Percentiles rank a stretch among this genome's conserved stretches.
Conservation (phyloP, 352 stramenopile species). For the Aphanomyces euteiches region DNA sequence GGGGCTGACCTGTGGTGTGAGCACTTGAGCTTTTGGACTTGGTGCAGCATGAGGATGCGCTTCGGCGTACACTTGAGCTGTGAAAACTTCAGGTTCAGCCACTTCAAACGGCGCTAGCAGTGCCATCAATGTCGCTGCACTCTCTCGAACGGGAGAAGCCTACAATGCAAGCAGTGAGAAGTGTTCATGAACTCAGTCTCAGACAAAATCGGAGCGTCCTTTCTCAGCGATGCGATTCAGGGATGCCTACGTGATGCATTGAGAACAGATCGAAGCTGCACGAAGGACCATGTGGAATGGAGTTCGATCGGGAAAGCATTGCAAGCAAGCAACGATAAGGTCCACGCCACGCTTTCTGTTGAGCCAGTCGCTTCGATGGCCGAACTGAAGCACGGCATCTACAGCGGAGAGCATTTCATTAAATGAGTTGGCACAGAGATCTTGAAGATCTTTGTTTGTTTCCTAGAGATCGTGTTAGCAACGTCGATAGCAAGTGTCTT, state of each 20-base stretch:
- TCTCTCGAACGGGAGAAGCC: slow-evolving; percentile 28
- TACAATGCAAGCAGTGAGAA: slow-evolving; percentile 17
- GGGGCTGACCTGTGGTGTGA: background rate
- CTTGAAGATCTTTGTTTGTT: slow-evolving; percentile 2
- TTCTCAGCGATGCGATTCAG: slow-evolving; percentile 3
- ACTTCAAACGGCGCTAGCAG: slow-evolving; percentile 6
- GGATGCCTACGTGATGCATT: background rate
- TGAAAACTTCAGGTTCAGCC: background rate
- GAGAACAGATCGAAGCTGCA: too few species aligned
- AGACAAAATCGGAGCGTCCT: slow-evolving; percentile 23
- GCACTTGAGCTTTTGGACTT: background rate
- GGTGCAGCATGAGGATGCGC: slow-evolving; percentile 2
- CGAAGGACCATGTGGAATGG: too few species aligned
- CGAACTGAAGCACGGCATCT: slow-evolving; percentile 2
- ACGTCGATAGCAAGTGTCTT: background rate
- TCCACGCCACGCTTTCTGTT: slow-evolving; percentile 27
- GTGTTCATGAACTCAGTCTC: slow-evolving; percentile 2
- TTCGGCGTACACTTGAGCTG: slow-evolving; percentile 2
- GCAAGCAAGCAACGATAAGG: slow-evolving; percentile 7
- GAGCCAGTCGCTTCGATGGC: slow-evolving; percentile 20
- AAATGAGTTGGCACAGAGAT: background rate
- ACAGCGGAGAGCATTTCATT: slow-evolving; percentile 13
- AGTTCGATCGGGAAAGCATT: slow-evolving; percentile 9
- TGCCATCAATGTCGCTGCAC: background rate
- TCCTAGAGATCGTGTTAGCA: background rate